Evolutionary conservation across 73 alveolate genomes (phyloP).

Genomic region (Effrenium voratum): DNA sequence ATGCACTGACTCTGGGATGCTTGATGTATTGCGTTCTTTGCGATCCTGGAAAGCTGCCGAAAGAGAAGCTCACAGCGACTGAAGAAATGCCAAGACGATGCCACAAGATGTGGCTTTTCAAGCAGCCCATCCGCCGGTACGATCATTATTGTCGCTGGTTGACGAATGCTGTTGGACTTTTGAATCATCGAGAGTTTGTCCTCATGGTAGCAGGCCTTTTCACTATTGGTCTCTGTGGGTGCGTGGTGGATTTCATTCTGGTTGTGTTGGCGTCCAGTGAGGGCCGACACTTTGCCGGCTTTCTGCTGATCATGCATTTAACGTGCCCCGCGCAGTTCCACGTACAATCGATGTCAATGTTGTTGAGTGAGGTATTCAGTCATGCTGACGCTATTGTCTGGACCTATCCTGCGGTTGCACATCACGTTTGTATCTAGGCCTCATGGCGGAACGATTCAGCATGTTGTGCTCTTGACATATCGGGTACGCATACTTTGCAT

Average conservation of each 20-base stretch:
- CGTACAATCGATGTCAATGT: too few relatives aligned
- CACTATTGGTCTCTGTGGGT: constrained; percentile 36
- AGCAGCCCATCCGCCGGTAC: constrained; percentile 83
- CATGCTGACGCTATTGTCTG: constrained; percentile 62
- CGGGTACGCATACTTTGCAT: background rate
- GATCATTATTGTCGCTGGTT: constrained; percentile 90
- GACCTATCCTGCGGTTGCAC: constrained; percentile 89
- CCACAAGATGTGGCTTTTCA: constrained; percentile 89
- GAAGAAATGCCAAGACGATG: constrained; percentile 74
- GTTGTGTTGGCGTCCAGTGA: constrained; percentile 67
- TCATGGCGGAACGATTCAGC: background rate
- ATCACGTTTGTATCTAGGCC: constrained; percentile 78
- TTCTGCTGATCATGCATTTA: constrained; percentile 69
- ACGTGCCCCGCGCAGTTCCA: constrained; percentile 59
- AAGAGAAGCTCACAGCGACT: constrained; percentile 33
- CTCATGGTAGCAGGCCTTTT: constrained; percentile 67
- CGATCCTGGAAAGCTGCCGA: constrained; percentile 79
- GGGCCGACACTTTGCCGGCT: constrained; percentile 78
- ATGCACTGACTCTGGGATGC: constrained; percentile 41
- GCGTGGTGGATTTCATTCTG: constrained; percentile 64
- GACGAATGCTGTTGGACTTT: constrained; percentile 60
- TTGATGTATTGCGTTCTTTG: constrained; percentile 77
- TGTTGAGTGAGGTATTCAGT: constrained; percentile 87
- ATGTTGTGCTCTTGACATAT: background rate
- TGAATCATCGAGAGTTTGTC: constrained; percentile 79